Percentiles rank a stretch among this genome's conserved stretches.
Conservation (phyloP, 2,329 filamentous ascomycete genomes). For the Grosmannia serpens region DNA sequence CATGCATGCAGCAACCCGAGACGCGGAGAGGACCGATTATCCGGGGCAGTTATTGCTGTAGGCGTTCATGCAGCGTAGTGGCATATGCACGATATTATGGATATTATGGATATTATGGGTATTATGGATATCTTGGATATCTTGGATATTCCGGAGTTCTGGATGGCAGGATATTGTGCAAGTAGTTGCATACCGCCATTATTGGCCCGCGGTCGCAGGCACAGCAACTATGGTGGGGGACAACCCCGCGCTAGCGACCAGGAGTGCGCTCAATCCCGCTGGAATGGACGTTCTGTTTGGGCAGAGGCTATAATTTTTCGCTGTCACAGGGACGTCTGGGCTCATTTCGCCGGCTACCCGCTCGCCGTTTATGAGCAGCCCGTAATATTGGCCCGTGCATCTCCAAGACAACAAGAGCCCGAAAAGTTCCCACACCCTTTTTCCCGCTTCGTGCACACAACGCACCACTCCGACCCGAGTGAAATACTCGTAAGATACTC, state of each 20-base stretch:
- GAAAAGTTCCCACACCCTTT: conserved; percentile 7
- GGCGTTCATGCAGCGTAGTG: conserved; percentile 4
- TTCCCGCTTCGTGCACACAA: conserved; percentile 1
- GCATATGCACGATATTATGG: not conserved
- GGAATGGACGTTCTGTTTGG: not conserved
- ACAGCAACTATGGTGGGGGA: not conserved
- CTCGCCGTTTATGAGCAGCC: not conserved
- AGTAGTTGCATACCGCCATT: not conserved
- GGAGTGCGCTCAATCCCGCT: not conserved
- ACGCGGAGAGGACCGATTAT: not conserved
- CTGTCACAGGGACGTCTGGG: not conserved
- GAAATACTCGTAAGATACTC: not conserved
- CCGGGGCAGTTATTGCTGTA: conserved; percentile 3
- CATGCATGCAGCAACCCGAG: not conserved
- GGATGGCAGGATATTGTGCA: not conserved
- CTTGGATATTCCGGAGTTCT: too few species aligned
- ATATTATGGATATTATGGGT: too few species aligned
- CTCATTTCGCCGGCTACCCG: not conserved
- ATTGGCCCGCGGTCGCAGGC: not conserved
- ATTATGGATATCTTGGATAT: too few species aligned
- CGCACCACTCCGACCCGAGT: not conserved
- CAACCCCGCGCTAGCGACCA: not conserved
- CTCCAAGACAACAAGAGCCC: conserved; percentile 14
- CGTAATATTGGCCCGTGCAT: conserved; percentile 13
- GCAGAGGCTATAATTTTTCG: not conserved